Conservation (phyloP, 805 yeast species). For the Clavispora fructus region DNA sequence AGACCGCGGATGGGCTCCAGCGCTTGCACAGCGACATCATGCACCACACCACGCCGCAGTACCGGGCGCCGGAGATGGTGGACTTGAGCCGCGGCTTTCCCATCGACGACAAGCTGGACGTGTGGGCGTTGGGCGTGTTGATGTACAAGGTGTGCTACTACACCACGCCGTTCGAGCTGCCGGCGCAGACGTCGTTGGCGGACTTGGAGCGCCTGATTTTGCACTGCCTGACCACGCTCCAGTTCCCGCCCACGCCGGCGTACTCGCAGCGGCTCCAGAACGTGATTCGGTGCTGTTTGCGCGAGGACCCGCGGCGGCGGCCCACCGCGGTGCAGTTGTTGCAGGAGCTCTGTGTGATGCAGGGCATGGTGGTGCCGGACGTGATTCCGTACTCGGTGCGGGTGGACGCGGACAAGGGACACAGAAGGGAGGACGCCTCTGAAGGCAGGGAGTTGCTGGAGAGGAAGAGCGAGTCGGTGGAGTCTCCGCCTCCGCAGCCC, state of each 20-base stretch:
- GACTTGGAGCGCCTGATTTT: slow-evolving; percentile 57
- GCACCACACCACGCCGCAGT: slow-evolving; percentile 81
- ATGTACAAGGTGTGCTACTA: slow-evolving; percentile 74
- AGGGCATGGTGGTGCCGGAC: slow-evolving; percentile 38
- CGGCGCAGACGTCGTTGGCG: slow-evolving; percentile 27
- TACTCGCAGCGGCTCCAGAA: slow-evolving; percentile 62
- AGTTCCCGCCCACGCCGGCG: slow-evolving; percentile 34
- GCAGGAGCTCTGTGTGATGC: slow-evolving; percentile 62
- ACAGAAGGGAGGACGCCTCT: too few relatives aligned
- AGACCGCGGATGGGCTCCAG: slow-evolving; percentile 53
- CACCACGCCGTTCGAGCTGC: slow-evolving; percentile 74
- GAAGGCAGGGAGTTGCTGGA: too few relatives aligned
- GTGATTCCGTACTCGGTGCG: slow-evolving; percentile 38
- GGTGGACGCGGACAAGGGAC: not conserved
- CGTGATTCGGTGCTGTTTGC: slow-evolving; percentile 54
- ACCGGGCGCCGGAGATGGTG: slow-evolving; percentile 80
- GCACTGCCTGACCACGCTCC: slow-evolving; percentile 45
- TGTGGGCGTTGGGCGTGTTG: slow-evolving; percentile 82
- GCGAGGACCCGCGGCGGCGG: slow-evolving; percentile 63
- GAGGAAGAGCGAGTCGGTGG: too few relatives aligned
- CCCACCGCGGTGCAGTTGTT: slow-evolving; percentile 71
- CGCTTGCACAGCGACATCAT: slow-evolving; percentile 61
- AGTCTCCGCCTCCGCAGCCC: not conserved
- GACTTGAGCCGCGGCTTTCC: slow-evolving; percentile 65
- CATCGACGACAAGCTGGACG: slow-evolving; percentile 76